A percentile compares a stretch with the other conserved stretches of the same genome.
These are phyloP conservation scores for Pascua guehoae DNA, from an alignment of 1,284 basidiomycete species.

Conservation along the genomic window DNA sequence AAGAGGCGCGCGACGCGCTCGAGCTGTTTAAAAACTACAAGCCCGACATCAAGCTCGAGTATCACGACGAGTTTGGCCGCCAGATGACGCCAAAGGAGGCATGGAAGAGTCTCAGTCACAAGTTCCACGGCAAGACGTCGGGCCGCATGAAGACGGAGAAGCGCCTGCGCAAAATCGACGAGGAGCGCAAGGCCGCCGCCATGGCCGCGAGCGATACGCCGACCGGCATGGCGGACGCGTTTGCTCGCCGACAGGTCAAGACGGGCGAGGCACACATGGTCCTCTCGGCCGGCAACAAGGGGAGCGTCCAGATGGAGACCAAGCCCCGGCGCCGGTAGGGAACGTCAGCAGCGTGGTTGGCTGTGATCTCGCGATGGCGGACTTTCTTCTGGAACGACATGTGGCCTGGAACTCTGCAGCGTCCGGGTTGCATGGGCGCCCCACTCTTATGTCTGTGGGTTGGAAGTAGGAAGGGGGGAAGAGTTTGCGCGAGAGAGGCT, in stretches of 20 bases:
- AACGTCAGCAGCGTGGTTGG: not conserved
- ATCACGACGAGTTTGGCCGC: slow-evolving; percentile 89
- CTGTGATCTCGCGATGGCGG: not conserved
- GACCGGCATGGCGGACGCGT: slow-evolving; percentile 83
- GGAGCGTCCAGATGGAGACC: slow-evolving; percentile 55
- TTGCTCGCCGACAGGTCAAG: slow-evolving; percentile 84
- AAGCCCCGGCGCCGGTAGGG: slow-evolving; percentile 1
- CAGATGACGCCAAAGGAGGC: slow-evolving; percentile 86
- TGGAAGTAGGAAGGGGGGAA: too few relatives aligned
- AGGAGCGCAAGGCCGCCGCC: slow-evolving; percentile 83
- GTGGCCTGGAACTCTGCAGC: too few relatives aligned
- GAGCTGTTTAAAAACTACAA: slow-evolving; percentile 91
- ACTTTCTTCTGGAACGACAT: not conserved
- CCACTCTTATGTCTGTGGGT: too few relatives aligned
- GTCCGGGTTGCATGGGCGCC: too few relatives aligned
- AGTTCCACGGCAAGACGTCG: slow-evolving; percentile 92
- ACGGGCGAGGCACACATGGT: slow-evolving; percentile 92
- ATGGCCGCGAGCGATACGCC: slow-evolving; percentile 93
- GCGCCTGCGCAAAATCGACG: slow-evolving; percentile 84
- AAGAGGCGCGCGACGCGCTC: slow-evolving; percentile 76
- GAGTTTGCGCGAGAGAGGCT: too few relatives aligned
- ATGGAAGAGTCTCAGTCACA: slow-evolving; percentile 91
- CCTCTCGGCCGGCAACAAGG: slow-evolving; percentile 85
- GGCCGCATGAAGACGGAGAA: slow-evolving; percentile 95
- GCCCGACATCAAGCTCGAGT: slow-evolving; percentile 93